Percentiles rank a stretch among this genome's conserved stretches.
These are phyloP conservation scores for Cyberlindnera euphorbiiphila DNA, from an alignment of 805 yeast genomes.

Conservation along the genomic window DNA sequence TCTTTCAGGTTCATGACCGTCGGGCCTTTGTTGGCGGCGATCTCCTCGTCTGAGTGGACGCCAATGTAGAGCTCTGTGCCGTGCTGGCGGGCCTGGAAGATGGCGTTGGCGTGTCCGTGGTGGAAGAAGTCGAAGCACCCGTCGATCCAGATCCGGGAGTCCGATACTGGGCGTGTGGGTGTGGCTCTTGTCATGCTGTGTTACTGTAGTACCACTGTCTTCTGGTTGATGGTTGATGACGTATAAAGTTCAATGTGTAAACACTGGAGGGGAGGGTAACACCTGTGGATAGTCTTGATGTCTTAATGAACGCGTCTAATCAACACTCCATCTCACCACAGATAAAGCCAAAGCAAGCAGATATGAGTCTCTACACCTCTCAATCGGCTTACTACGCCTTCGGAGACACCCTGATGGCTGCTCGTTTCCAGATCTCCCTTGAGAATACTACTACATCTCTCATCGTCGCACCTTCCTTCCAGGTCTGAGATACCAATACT, in stretches of 20 bases:
- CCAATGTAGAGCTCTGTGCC: conserved; percentile 81
- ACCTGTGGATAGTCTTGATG: too few relatives aligned
- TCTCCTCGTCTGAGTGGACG: conserved; percentile 89
- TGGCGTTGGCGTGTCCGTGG: conserved; percentile 97
- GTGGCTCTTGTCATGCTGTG: too few relatives aligned
- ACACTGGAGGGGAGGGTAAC: too few relatives aligned
- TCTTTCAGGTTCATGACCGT: conserved; percentile 87
- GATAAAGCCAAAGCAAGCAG: too few relatives aligned
- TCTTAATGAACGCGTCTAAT: too few relatives aligned
- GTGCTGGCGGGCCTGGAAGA: conserved; percentile 84
- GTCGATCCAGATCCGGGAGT: conserved; percentile 78
- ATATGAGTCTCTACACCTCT: conserved; percentile 3
- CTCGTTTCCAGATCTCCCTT: conserved; percentile 8
- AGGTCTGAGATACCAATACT: conserved; percentile 6
- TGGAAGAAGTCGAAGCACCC: conserved; percentile 98
- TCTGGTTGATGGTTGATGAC: too few relatives aligned
- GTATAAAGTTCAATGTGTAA: too few relatives aligned
- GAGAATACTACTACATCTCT: conserved; percentile 4
- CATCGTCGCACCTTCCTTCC: conserved; percentile 10
- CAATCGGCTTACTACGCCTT: neutral
- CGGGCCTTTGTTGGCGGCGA: conserved; percentile 80
- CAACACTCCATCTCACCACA: too few relatives aligned
- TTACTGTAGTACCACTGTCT: too few relatives aligned
- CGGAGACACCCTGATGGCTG: conserved; percentile 4
- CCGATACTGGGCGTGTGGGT: too few relatives aligned